Conservation (phyloP, 2,329 filamentous ascomycete species). For the Pyricularia sp. region DNA sequence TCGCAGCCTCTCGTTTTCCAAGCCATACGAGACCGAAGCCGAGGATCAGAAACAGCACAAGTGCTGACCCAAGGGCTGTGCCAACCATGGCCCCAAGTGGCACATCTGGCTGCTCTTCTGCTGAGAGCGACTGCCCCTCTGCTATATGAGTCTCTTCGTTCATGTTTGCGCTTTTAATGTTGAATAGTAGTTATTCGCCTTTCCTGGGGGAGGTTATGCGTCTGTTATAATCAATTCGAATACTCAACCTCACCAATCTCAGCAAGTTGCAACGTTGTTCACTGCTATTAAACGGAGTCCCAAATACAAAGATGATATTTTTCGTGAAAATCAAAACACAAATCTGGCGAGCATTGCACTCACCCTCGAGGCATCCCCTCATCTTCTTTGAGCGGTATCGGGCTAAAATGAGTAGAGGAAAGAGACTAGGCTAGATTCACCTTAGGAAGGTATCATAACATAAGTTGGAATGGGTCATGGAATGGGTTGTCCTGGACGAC, state of each 20-base stretch:
- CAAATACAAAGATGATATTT: background rate
- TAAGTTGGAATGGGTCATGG: conserved; percentile 8
- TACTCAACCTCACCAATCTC: background rate
- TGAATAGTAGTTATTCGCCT: background rate
- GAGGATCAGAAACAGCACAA: conserved; percentile 32
- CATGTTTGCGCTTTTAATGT: background rate
- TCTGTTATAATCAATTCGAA: background rate
- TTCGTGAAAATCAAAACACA: background rate
- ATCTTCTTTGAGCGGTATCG: background rate
- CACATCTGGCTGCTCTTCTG: conserved; percentile 7
- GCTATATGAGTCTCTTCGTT: background rate
- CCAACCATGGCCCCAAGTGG: conserved; percentile 27
- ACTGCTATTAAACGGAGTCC: background rate
- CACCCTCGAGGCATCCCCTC: background rate
- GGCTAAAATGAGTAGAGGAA: background rate
- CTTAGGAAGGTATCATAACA: background rate
- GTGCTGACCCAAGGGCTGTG: conserved; percentile 37
- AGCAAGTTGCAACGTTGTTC: background rate
- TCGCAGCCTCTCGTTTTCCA: conserved; percentile 18
- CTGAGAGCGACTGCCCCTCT: background rate
- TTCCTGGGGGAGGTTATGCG: background rate
- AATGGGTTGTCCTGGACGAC: conserved; percentile 19
- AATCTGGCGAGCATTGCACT: background rate
- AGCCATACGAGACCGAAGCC: conserved; percentile 33
- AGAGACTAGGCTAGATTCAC: background rate